Evolutionary conservation across 805 yeast genomes (phyloP).

Genomic region (Clavispora phyllophila): DNA sequence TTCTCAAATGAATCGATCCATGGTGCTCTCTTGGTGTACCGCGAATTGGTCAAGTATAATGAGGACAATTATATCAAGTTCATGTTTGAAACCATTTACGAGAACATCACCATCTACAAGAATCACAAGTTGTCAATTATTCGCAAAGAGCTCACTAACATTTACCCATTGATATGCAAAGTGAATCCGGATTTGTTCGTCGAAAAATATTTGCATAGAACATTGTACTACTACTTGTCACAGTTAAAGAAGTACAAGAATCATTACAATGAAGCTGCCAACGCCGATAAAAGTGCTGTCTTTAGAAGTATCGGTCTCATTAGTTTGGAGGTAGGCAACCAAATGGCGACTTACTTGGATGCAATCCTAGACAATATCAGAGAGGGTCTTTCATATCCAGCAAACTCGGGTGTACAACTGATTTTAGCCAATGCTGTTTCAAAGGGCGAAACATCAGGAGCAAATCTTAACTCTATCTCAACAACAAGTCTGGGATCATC

Average conservation of each 20-base stretch:
- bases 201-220: constrained; percentile 72
- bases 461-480: constrained; percentile 22
- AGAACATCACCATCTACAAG: constrained; percentile 64
- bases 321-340: constrained; percentile 72
- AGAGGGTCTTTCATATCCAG: constrained; percentile 57
- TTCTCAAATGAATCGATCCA: constrained; percentile 66
- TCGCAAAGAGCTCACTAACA: constrained; percentile 77
- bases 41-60: constrained; percentile 64
- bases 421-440: constrained; percentile 37
- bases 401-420: constrained; percentile 35
- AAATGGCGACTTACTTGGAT: constrained; percentile 82
- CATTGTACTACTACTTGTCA: constrained; percentile 69
- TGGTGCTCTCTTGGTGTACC: constrained; percentile 76
- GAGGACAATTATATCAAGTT: constrained; percentile 70
- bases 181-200: constrained; percentile 74
- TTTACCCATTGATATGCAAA: constrained; percentile 77
- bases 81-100: constrained; percentile 73
- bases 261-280: constrained; percentile 33
- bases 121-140: constrained; percentile 74
- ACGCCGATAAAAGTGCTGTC: constrained; percentile 66
- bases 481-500: constrained; percentile 35
- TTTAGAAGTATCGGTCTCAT: constrained; percentile 81
- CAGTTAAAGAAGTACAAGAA: constrained; percentile 66
- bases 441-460: constrained; percentile 15
- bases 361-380: constrained; percentile 79